These are phyloP conservation scores for Penicillium antarcticum DNA, from an alignment of 495 filamentous ascomycete species.

Conservation along the genomic window DNA sequence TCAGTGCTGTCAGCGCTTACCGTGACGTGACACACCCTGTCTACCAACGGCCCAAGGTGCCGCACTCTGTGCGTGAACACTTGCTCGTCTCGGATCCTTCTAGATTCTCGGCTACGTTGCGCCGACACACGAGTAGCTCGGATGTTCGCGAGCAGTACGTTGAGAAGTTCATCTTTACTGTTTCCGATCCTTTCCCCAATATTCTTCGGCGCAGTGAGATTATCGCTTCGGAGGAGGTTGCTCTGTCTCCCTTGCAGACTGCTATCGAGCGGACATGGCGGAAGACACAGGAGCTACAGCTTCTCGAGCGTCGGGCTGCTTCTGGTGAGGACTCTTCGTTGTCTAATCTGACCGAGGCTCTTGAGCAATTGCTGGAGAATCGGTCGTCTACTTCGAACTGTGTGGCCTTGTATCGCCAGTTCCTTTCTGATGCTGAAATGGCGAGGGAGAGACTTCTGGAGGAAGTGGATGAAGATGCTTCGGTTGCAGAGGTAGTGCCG, in stretches of 20 bases:
- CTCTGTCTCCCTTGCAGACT: slow-evolving; percentile 73
- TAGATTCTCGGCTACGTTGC: slow-evolving; percentile 69
- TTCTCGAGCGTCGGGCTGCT: slow-evolving; percentile 68
- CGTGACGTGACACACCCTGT: slow-evolving; percentile 83
- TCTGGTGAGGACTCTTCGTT: slow-evolving; percentile 69
- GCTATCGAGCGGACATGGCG: slow-evolving; percentile 87
- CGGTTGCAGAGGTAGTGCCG: slow-evolving; percentile 37
- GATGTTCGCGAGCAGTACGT: slow-evolving; percentile 68
- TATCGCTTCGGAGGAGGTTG: slow-evolving; percentile 59
- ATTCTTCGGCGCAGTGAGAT: slow-evolving; percentile 89
- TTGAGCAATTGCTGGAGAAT: slow-evolving; percentile 69
- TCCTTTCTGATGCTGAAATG: slow-evolving; percentile 56
- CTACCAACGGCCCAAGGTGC: slow-evolving; percentile 81
- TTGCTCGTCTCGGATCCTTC: slow-evolving; percentile 71
- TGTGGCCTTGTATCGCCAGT: slow-evolving; percentile 69
- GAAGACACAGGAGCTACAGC: slow-evolving; percentile 80
- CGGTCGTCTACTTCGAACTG: slow-evolving; percentile 59
- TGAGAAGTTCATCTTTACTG: slow-evolving; percentile 84
- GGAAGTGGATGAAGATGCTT: slow-evolving; percentile 46
- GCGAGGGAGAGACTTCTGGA: slow-evolving; percentile 40
- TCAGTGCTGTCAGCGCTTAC: slow-evolving; percentile 75
- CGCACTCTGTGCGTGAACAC: slow-evolving; percentile 77
- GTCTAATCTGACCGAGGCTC: slow-evolving; percentile 64
- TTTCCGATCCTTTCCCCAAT: slow-evolving; percentile 84
- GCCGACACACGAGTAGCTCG: slow-evolving; percentile 60